Percentiles rank a stretch among this genome's conserved stretches.
These are phyloP conservation scores for Sanghuangporus sanghuang DNA, from an alignment of 1,284 basidiomycete species.

Conservation along the genomic window DNA sequence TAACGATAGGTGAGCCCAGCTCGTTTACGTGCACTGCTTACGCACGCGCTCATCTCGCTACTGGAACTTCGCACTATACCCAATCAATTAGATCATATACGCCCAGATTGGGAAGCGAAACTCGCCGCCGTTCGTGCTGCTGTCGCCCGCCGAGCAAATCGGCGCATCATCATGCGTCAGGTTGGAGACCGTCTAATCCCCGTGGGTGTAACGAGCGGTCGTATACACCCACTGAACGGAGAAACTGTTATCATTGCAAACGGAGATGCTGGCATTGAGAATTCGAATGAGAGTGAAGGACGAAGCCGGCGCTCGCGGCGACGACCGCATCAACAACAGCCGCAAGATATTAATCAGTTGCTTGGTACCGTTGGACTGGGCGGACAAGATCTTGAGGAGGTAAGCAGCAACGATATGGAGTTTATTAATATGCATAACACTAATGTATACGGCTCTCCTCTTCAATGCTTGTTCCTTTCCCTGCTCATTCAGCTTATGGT, in stretches of 20 bases:
- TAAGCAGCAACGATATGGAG: conserved; percentile 33
- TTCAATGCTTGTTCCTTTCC: not conserved
- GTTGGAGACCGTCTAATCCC: conserved; percentile 96
- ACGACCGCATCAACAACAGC: conserved; percentile 49
- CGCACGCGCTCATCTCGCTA: not conserved
- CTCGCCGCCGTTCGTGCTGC: conserved; percentile 84
- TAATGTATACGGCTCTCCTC: not conserved
- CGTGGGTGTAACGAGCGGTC: conserved; percentile 86
- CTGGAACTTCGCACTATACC: not conserved
- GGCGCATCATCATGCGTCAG: conserved; percentile 97
- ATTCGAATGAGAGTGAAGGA: conserved; percentile 34
- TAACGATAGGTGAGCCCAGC: conserved; percentile 71
- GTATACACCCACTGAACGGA: conserved; percentile 54
- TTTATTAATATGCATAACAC: not conserved
- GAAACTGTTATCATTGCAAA: conserved; percentile 40
- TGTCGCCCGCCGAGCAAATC: conserved; percentile 85
- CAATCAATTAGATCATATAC: conserved; percentile 68
- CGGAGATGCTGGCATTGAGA: conserved; percentile 32
- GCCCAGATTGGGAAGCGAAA: conserved; percentile 94
- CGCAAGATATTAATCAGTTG: conserved; percentile 47
- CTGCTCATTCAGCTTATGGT: conserved; percentile 75
- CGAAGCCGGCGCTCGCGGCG: conserved; percentile 52
- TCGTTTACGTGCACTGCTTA: conserved; percentile 1
- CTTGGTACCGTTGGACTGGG: conserved; percentile 63
- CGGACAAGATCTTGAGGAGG: conserved; percentile 87